Conservation (phyloP, 2,329 filamentous ascomycete species). For the Microdochium bolleyi region DNA sequence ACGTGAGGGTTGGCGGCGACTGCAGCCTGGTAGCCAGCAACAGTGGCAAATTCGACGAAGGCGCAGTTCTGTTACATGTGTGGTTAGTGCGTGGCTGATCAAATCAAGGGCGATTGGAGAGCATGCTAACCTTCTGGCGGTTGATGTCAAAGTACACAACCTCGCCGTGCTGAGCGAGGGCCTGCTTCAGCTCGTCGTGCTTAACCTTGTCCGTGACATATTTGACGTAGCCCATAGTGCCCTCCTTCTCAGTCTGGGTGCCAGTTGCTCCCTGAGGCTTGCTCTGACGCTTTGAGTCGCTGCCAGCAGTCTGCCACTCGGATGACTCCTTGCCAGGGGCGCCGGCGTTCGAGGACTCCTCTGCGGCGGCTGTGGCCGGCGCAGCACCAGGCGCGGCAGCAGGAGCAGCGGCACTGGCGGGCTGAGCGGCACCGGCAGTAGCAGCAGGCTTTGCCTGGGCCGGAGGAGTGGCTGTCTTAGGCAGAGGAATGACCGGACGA, state of each 20-base stretch:
- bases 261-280: conserved; percentile 60
- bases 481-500: conserved; percentile 40
- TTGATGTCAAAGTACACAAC: conserved; percentile 71
- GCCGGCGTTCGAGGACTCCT: conserved; percentile 26
- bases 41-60: conserved; percentile 85
- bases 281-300: conserved; percentile 77
- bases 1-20: conserved; percentile 77
- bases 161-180: conserved; percentile 65
- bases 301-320: conserved; percentile 85
- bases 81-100: too few relatives aligned
- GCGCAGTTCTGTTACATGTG: conserved; percentile 68
- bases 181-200: conserved; percentile 60
- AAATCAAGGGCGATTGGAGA: background rate
- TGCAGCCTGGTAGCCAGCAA: conserved; percentile 76
- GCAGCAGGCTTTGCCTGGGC: conserved; percentile 45
- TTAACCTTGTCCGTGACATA: conserved; percentile 88
- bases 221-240: conserved; percentile 84
- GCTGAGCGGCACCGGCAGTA: conserved; percentile 10
- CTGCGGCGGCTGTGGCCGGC: conserved; percentile 34
- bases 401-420: conserved; percentile 24
- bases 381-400: conserved; percentile 29
- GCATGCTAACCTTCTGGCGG: conserved; percentile 63
- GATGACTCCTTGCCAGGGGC: conserved; percentile 44
- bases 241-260: conserved; percentile 60
- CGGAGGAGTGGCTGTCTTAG: conserved; percentile 48